Conservation (phyloP, 495 filamentous ascomycete species). For the Neurospora intermedia region DNA sequence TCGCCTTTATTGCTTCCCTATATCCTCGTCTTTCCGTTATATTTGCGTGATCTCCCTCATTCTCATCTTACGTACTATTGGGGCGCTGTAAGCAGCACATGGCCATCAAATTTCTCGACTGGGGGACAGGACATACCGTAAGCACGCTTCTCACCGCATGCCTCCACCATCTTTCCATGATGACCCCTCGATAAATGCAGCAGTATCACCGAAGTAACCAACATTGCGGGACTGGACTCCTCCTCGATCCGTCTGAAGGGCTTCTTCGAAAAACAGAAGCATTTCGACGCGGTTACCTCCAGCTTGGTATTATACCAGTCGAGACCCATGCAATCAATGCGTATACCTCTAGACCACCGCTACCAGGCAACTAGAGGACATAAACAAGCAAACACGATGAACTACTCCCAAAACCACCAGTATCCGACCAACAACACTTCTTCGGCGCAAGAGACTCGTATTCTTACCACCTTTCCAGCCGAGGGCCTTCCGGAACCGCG, state of each 20-base stretch:
- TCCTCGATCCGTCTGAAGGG: neutral
- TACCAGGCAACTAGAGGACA: neutral
- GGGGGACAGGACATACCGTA: neutral
- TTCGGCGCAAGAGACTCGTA: conserved; percentile 6
- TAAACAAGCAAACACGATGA: neutral
- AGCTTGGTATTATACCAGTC: neutral
- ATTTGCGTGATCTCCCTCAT: neutral
- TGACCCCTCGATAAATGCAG: neutral
- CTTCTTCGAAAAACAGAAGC: neutral
- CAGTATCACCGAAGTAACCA: neutral
- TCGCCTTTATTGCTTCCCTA: neutral
- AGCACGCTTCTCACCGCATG: neutral
- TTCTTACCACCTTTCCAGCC: conserved; percentile 17
- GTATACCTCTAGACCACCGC: neutral
- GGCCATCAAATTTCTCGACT: neutral
- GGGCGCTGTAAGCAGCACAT: neutral
- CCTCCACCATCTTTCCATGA: neutral
- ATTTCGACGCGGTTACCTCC: neutral
- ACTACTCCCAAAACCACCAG: neutral
- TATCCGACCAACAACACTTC: neutral
- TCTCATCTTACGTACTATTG: neutral
- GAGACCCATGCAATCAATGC: neutral
- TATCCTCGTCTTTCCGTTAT: neutral
- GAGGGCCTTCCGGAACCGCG: conserved; percentile 12
- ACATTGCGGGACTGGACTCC: neutral